A percentile compares a stretch with the other conserved stretches of the same genome.
Evolutionary conservation across 2,329 filamentous ascomycete genomes (phyloP).

Genomic region (Coniella lustricola): DNA sequence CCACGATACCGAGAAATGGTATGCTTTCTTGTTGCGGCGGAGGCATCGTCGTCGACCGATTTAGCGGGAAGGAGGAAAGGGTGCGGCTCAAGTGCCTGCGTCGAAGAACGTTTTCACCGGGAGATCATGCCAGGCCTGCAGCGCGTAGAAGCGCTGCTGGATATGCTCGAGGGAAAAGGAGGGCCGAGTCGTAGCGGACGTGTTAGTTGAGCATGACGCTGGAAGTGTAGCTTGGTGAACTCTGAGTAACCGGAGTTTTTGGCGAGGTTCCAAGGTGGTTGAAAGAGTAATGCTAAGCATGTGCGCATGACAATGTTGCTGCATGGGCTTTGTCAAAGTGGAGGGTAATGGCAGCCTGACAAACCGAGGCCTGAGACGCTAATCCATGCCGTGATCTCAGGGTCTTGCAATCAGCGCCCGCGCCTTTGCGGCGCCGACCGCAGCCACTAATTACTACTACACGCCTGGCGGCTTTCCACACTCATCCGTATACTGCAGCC

Average conservation of each 20-base stretch:
- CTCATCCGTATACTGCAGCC: too few relatives aligned
- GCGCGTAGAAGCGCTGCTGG: neutral
- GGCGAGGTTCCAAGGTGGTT: neutral
- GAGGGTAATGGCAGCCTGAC: too few relatives aligned
- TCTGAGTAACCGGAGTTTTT: neutral
- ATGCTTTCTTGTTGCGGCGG: conserved; percentile 37
- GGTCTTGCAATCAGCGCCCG: too few relatives aligned
- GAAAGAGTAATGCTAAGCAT: neutral
- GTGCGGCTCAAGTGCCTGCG: conserved; percentile 7
- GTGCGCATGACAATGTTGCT: too few relatives aligned
- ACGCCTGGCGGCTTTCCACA: too few relatives aligned
- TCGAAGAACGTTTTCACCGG: conserved; percentile 5
- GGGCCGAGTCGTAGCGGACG: neutral
- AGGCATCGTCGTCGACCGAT: conserved; percentile 27
- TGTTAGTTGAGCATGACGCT: neutral
- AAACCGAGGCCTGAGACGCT: too few relatives aligned
- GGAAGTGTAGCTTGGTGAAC: neutral
- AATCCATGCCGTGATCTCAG: too few relatives aligned
- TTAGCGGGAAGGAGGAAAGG: conserved; percentile 25
- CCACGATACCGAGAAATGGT: conserved; percentile 35
- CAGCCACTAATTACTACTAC: too few relatives aligned
- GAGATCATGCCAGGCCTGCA: conserved; percentile 9
- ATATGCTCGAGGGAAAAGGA: neutral
- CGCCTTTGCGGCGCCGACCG: too few relatives aligned
- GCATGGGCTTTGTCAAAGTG: too few relatives aligned